These are phyloP conservation scores for Lactarius evosmus DNA, from an alignment of 768 basidiomycete genomes.

Conservation along the genomic window DNA sequence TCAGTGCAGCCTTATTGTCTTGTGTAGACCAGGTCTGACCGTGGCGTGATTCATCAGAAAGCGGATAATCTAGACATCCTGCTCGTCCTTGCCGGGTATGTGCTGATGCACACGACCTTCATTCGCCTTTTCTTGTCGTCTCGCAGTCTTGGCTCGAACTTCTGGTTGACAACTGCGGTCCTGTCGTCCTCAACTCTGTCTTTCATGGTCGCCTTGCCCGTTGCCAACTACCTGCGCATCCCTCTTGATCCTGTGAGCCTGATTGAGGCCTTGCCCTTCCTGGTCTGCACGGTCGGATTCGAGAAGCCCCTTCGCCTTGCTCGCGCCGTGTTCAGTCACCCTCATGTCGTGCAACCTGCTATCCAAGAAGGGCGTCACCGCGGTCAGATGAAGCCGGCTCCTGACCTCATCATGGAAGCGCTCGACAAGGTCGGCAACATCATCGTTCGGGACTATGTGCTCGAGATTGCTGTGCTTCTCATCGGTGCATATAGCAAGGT, in stretches of 20 bases:
- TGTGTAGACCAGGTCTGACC: neutral
- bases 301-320: slow-evolving; percentile 95
- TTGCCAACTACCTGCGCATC: slow-evolving; percentile 72
- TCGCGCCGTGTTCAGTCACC: slow-evolving; percentile 83
- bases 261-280: slow-evolving; percentile 94
- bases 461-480: slow-evolving; percentile 87
- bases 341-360: slow-evolving; percentile 42
- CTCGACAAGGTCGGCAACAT: slow-evolving; percentile 73
- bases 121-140: slow-evolving; percentile 87
- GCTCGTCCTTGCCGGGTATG: slow-evolving; percentile 88
- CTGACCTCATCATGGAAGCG: slow-evolving; percentile 81
- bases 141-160: slow-evolving; percentile 74
- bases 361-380: slow-evolving; percentile 33
- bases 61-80: slow-evolving; percentile 96
- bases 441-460: slow-evolving; percentile 88
- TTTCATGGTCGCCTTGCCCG: slow-evolving; percentile 78
- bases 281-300: slow-evolving; percentile 96
- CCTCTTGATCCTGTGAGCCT: slow-evolving; percentile 90
- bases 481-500: slow-evolving; percentile 86
- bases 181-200: slow-evolving; percentile 78
- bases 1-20: slow-evolving; percentile 33
- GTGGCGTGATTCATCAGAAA: slow-evolving; percentile 46
- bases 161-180: slow-evolving; percentile 73
- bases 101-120: slow-evolving; percentile 95
- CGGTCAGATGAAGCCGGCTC: slow-evolving; percentile 66